Conservation (phyloP, 495 filamentous ascomycete genomes). For the Talaromyces borbonicus region DNA sequence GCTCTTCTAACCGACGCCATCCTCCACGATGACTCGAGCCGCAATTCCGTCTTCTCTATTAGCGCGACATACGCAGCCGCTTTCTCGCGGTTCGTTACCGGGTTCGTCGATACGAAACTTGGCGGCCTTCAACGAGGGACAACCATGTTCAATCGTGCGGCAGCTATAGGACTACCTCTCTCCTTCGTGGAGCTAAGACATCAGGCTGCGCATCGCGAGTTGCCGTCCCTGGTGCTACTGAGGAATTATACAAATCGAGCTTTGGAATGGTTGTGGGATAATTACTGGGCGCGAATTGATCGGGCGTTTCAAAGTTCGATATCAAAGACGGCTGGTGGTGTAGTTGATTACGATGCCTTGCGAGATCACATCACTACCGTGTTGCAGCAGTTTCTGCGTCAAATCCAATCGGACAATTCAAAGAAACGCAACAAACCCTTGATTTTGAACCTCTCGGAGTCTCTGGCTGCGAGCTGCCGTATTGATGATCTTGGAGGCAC, state of each 20-base stretch:
- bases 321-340: not conserved
- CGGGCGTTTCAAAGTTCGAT: not conserved
- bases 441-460: constrained; percentile 15
- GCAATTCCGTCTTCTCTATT: constrained; percentile 43
- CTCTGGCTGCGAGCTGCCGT: constrained; percentile 22
- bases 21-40: constrained; percentile 50
- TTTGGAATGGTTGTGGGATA: constrained; percentile 77
- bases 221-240: constrained; percentile 64
- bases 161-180: constrained; percentile 63
- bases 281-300: constrained; percentile 58
- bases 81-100: constrained; percentile 75
- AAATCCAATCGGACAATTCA: constrained; percentile 9
- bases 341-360: not conserved
- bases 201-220: constrained; percentile 78
- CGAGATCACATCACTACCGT: not conserved
- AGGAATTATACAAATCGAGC: constrained; percentile 54
- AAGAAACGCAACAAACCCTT: constrained; percentile 23
- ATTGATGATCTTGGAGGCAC: constrained; percentile 10
- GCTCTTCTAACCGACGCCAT: constrained; percentile 66
- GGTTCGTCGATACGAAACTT: constrained; percentile 68
- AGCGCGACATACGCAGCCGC: constrained; percentile 49
- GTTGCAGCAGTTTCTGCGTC: not conserved
- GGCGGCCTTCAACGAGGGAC: constrained; percentile 55
- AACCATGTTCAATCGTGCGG: constrained; percentile 76
- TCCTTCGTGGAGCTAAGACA: constrained; percentile 87